These are phyloP conservation scores for Musa itinerans DNA, from an alignment of 176 grass and related monocot genomes.

Conservation along the genomic window DNA sequence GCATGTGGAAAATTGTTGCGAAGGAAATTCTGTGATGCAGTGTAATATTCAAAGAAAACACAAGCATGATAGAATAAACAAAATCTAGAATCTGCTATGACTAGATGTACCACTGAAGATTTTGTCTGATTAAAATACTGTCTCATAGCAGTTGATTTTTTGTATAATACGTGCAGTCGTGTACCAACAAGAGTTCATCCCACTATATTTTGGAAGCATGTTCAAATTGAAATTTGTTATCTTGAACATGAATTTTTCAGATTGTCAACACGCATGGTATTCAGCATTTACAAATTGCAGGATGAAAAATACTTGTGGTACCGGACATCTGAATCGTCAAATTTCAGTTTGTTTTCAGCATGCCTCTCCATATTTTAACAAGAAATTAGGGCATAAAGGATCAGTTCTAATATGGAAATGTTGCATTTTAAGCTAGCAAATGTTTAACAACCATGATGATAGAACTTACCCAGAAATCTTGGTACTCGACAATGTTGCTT, in stretches of 20 bases:
- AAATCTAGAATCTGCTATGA: not conserved
- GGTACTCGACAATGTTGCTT: slow-evolving; percentile 60
- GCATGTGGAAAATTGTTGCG: too few species aligned
- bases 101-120: not conserved
- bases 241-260: not conserved
- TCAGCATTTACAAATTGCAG: not conserved
- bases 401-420: not conserved
- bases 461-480: slow-evolving; percentile 79
- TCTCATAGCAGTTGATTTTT: not conserved
- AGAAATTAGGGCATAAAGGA: not conserved
- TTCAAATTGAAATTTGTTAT: not conserved
- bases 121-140: not conserved
- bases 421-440: not conserved
- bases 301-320: not conserved
- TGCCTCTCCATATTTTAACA: not conserved
- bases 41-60: not conserved
- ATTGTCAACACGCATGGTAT: not conserved
- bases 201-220: not conserved
- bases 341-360: not conserved
- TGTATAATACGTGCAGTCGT: not conserved
- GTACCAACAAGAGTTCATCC: not conserved
- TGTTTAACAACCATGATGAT: not conserved
- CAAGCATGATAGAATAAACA: not conserved
- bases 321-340: not conserved
- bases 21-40: too few species aligned